Evolutionary conservation across 352 stramenopile genomes (phyloP).

Genomic region (Phytophthora crassamura): DNA sequence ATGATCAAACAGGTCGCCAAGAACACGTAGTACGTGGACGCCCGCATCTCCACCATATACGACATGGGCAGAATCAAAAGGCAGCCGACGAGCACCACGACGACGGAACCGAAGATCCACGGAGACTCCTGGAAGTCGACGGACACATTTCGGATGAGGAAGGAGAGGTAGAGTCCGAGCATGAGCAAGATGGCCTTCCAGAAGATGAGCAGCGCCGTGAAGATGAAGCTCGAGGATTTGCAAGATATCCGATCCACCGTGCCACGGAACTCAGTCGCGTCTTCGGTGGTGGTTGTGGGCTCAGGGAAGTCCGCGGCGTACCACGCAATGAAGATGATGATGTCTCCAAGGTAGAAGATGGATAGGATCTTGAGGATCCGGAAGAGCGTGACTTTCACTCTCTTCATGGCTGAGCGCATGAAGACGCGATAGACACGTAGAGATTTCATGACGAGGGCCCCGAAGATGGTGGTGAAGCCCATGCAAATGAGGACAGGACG

Average conservation of each 20-base stretch:
- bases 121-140: slow-evolving; percentile 72
- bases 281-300: slow-evolving; percentile 26
- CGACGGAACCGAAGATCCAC: slow-evolving; percentile 62
- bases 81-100: slow-evolving; percentile 57
- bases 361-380: slow-evolving; percentile 50
- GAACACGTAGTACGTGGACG: slow-evolving; percentile 48
- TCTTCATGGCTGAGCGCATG: slow-evolving; percentile 50
- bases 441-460: slow-evolving; percentile 54
- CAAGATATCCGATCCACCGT: slow-evolving; percentile 39
- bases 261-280: slow-evolving; percentile 32
- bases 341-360: slow-evolving; percentile 44
- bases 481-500: slow-evolving; percentile 45
- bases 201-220: slow-evolving; percentile 59
- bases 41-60: slow-evolving; percentile 55
- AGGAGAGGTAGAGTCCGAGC: slow-evolving; percentile 52
- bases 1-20: slow-evolving; percentile 35
- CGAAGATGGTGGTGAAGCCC: slow-evolving; percentile 57
- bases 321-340: slow-evolving; percentile 49
- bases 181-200: slow-evolving; percentile 63
- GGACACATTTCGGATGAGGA: slow-evolving; percentile 70
- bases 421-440: slow-evolving; percentile 69
- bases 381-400: slow-evolving; percentile 39
- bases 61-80: slow-evolving; percentile 57
- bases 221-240: slow-evolving; percentile 57
- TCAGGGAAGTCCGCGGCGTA: slow-evolving; percentile 44